phyloP scores from a whole-genome alignment of 2,329 filamentous ascomycete genomes.

The Botrytis fragariae region DNA sequence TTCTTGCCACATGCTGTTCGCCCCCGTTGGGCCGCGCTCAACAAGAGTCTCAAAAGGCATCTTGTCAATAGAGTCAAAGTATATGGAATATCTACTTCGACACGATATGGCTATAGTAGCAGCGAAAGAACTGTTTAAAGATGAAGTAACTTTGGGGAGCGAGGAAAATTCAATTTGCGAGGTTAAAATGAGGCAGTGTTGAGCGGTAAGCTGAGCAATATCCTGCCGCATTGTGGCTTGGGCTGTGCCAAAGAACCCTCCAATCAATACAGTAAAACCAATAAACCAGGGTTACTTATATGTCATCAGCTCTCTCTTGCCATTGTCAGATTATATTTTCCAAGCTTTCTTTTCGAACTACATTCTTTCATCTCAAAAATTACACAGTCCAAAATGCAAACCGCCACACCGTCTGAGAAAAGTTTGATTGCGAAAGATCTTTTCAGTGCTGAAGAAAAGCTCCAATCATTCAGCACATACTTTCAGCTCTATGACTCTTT shows the following conservation, averaged over 20 bases:
- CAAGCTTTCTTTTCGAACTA: neutral
- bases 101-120: rapidly evolving
- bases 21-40: neutral
- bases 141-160: neutral
- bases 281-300: rapidly evolving
- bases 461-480: neutral
- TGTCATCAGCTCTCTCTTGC: neutral
- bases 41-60: neutral
- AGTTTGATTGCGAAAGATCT: neutral
- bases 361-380: neutral
- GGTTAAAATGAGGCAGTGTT: neutral
- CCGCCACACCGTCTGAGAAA: neutral
- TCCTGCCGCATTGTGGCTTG: neutral
- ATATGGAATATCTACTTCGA: neutral
- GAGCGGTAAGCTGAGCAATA: neutral
- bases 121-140: neutral
- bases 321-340: neutral
- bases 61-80: neutral
- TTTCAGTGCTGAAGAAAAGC: neutral
- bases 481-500: neutral
- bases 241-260: neutral
- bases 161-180: rapidly evolving
- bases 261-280: no score
- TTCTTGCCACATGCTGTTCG: no score
- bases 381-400: neutral